Percentiles rank a stretch among this genome's conserved stretches.
Evolutionary conservation across 208 protist genomes (phyloP).

Genomic region (Crithidia mellificae): DNA sequence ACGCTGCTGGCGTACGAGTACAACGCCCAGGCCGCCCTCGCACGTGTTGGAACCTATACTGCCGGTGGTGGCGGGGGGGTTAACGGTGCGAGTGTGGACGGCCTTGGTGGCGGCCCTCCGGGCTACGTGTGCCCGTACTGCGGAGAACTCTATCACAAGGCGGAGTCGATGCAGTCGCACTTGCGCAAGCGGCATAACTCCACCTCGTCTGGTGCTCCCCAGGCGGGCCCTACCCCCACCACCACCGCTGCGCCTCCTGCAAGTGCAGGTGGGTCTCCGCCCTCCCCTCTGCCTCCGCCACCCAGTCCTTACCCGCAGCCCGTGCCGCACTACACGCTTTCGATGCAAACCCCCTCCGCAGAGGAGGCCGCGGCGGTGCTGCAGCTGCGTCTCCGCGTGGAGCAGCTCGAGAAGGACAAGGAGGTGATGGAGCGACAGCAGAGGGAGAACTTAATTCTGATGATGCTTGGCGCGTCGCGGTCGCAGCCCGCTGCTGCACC

Average conservation of each 20-base stretch:
- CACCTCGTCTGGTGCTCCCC: constrained; percentile 2
- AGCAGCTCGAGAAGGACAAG: constrained; percentile 60
- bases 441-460: constrained; percentile 60
- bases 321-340: not conserved
- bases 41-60: too few relatives aligned
- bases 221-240: not conserved
- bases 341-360: not conserved
- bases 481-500: constrained; percentile 10
- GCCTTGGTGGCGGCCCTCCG: not conserved
- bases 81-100: not conserved
- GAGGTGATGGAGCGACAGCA: constrained; percentile 64
- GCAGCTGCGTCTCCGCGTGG: constrained; percentile 51
- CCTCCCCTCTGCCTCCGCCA: not conserved
- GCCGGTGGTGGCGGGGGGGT: not conserved
- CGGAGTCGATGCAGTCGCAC: constrained; percentile 88
- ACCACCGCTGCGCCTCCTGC: not conserved
- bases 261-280: not conserved
- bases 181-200: constrained; percentile 79
- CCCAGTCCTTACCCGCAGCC: not conserved
- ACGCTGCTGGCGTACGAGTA: constrained; percentile 87
- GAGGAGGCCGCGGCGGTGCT: constrained; percentile 22
- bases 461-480: constrained; percentile 45
- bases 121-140: constrained; percentile 67
- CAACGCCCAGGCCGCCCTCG: constrained; percentile 42
- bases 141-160: constrained; percentile 81